Base-by-base conservation (phyloP, 371 early-diverging fungal genomes). In the Lichtheimia ramosa region DNA sequence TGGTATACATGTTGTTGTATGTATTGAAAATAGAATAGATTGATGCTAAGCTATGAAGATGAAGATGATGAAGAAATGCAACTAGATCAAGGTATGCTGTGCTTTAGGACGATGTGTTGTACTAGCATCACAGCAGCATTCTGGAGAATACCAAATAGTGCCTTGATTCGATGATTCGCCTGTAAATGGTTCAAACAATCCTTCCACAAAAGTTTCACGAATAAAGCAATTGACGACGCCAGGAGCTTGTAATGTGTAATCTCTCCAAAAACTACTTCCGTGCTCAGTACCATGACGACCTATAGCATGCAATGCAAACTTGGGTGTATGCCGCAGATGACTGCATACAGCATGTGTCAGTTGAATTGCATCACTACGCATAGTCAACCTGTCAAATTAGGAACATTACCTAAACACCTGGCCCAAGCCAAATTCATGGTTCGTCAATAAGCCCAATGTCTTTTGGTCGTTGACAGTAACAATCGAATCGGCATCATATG, bases 191-290 rank as follows among this genome's bases (percentile, higher is more conserved):
- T 74, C 74, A 70, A 78, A 69, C 14, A 78, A 54, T 2, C 66
- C 68, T 43, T 72, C 64, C 5, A 70, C 66, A 67, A 79, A 79
- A 3, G 70, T 74, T 51, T 79, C 80, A 39, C 80, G 63, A 48
- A 79, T 74, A 48, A 65, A 72, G 49, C 80, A 79, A 25, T 76
- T 67, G 7, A 79, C 20, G 3, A 69, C 63, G 5, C 65, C 68
- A 1, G 74, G 72, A 21, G 74, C 65, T 8, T 43, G 62, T 1
- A 79, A 41, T 15, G 60, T 74, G 46, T 79, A 79, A 51, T 79
- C 80, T 27, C 80, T 53, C 80, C 80, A 79, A 23, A 79, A 79
- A 43, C 75, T 71, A 0, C 71, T 67, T 0, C 80, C 77, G 15
- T 71, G 63, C 15, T 58, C 58, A 6, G 64, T 62, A 5, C 74